phyloP scores from a whole-genome alignment of 345 rosid species.

The Raphanus sativus region DNA sequence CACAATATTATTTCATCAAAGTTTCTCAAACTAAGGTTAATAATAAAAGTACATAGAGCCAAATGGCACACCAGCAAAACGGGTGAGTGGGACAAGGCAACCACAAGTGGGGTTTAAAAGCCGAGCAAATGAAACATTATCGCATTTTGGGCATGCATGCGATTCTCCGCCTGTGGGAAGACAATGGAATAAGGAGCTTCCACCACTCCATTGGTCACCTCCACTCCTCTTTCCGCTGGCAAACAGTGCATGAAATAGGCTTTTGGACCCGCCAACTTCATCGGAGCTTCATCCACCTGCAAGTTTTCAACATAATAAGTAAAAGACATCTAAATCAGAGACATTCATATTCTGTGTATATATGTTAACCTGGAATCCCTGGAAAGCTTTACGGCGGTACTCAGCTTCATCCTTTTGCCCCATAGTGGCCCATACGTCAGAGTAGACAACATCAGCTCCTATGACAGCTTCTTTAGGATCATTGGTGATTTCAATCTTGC shows the following conservation, averaged over 20 bases:
- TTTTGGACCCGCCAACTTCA: conserved; percentile 83
- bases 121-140: conserved; percentile 82
- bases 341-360: not conserved
- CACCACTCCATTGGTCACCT: conserved; percentile 81
- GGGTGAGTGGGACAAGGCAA: conserved; percentile 14
- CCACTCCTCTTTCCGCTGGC: conserved; percentile 94
- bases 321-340: not conserved
- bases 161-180: conserved; percentile 93
- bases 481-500: conserved; percentile 87
- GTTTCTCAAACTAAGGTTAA: conserved; percentile 25
- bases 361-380: conserved; percentile 82
- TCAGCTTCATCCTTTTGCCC: conserved; percentile 98
- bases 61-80: conserved; percentile 11
- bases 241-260: conserved; percentile 97
- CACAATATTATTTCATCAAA: not conserved
- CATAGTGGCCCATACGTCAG: conserved; percentile 99
- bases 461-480: conserved; percentile 87
- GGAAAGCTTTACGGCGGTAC: conserved; percentile 67
- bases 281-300: conserved; percentile 80
- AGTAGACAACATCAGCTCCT: conserved; percentile 95
- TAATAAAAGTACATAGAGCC: not conserved
- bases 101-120: conserved; percentile 22
- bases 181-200: conserved; percentile 93
- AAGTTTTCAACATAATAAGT: not conserved
- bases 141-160: conserved; percentile 94